phyloP scores from a whole-genome alignment of 371 early-diverging fungal species.

The Mortierella sp. region DNA sequence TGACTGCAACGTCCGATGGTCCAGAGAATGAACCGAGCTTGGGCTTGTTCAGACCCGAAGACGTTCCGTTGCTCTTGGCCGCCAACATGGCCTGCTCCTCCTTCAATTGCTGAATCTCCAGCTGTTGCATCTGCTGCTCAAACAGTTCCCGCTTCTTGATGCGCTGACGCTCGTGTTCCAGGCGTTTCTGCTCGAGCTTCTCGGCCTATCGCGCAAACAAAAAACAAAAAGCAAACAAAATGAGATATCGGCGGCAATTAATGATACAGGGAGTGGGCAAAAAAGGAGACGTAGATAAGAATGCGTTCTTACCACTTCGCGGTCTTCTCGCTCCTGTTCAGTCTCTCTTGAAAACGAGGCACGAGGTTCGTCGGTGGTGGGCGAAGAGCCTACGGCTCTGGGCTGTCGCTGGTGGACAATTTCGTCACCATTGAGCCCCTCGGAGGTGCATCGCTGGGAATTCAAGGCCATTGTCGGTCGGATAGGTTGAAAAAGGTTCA shows the following conservation, averaged over 20 bases:
- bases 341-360: slow-evolving; percentile 15
- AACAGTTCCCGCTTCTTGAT: slow-evolving; percentile 43
- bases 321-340: slow-evolving; percentile 41
- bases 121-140: slow-evolving; percentile 56
- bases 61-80: slow-evolving; percentile 13
- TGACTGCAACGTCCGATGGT: slow-evolving; percentile 8
- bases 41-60: neutral
- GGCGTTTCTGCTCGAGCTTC: slow-evolving; percentile 52
- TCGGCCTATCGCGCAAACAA: slow-evolving; percentile 23
- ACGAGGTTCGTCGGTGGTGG: neutral
- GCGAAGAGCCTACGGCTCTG: slow-evolving; percentile 23
- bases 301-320: slow-evolving; percentile 36
- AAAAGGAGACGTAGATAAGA: neutral
- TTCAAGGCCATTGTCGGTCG: slow-evolving; percentile 38
- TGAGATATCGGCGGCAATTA: neutral
- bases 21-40: slow-evolving; percentile 11
- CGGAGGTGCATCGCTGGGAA: slow-evolving; percentile 35
- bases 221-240: neutral
- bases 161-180: slow-evolving; percentile 55
- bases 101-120: slow-evolving; percentile 50
- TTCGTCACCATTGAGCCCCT: slow-evolving; percentile 33
- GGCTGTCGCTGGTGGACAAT: slow-evolving; percentile 33
- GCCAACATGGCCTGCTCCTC: slow-evolving; percentile 55
- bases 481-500: neutral
- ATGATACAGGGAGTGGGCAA: neutral